Base-by-base conservation (phyloP, 1,139 yeast genomes). In the Candida sp. region DNA sequence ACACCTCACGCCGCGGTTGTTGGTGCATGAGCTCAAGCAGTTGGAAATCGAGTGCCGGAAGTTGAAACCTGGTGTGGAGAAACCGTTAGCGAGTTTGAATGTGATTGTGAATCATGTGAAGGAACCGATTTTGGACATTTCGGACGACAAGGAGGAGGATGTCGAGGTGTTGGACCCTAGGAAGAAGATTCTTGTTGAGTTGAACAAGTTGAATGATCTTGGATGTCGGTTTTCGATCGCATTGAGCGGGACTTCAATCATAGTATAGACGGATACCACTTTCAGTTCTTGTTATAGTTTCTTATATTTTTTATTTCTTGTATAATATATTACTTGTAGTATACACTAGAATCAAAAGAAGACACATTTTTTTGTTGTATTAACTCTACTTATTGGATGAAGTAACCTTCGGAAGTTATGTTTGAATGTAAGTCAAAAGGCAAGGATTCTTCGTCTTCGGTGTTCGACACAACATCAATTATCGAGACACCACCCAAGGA, bases 91-190 rank as follows among this genome's bases (percentile, higher is more conserved):
- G 11, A 83, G 77, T 0, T 63, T 91, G 12, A 75, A 83, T 39
- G 69, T 90, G 3, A 69, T 90, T 1, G 76, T 91, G 2, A 85
- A 86, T 4, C 98, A 91, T 62, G 83, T 91, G 32, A 91, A 91
- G 64, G 92, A 87, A 60, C 68, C 74, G 2, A 54, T 63, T 40
- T 58, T 56, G 49, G 47, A 44, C 23, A 25, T 26, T 26, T 17
- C 17, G 7, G 62, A 47, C 17, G 49, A 47, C 41, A 44, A 44
- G 4, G 58, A 59, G 4, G 46, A 44, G 4, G 58, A 59, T 5
- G 35, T 40, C 7, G 33, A 53, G 22, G 40, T 50, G n/a, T 34
- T 25, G 8, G 90, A 88, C 61, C 93, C 94, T 4, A 69, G 91
- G 49, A 65, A 68, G 48, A 57, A 65, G n/a, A 77, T 88, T 3